Evolutionary conservation across 257 asterid genomes (phyloP), one percentile per base, ranked within the genome.

Genomic region (Datura wrightii): DNA sequence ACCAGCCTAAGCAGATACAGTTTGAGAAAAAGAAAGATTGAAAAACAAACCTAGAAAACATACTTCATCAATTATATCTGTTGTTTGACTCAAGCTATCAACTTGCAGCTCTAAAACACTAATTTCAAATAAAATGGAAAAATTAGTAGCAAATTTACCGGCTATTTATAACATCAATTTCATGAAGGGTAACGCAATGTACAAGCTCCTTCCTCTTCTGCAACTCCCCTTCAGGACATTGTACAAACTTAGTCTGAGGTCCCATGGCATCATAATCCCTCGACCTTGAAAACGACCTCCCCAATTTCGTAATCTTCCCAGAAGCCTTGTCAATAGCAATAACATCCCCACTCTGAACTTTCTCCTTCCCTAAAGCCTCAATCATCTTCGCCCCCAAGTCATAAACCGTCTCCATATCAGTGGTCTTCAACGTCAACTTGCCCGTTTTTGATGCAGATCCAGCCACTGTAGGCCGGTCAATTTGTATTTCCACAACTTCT

Each of bases 181-280:
- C 98, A 48, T 96, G 99, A 50, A 96, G 96, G 0, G 94, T 93
- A 10, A 94, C 97, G 9, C 98, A 96, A 90, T 96, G 99, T 89
- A 96, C 97, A 62, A 96, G 93, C 87, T 96, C 99, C 91, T 94
- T 96, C 90, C 99, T 85, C 94, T 94, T 96, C 93, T 96, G 98
- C 90, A 96, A 84, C 90, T 96, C 99, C n/a, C 98, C 98, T 65
- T 94, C 98, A 1, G 98, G 99, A 87, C 98, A 96, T 88, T 96
- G 97, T 88, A 96, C 98, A 59, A 96, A 96, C 91, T 94, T 96
- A 1, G 98, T 94, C 82, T 93, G 98, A 0, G 99, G 94, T 60
- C 98, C 98, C 97, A 93, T 89, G 5, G 99, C 98, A 87, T 94
- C 98, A n/a, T 96, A 96, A 62, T 96, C 98, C 89, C 96, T 76